A percentile compares a stretch with the other conserved stretches of the same genome.
Conservation (phyloP, 495 filamentous ascomycete species). For the Hypoxylon lienhwacheense region DNA sequence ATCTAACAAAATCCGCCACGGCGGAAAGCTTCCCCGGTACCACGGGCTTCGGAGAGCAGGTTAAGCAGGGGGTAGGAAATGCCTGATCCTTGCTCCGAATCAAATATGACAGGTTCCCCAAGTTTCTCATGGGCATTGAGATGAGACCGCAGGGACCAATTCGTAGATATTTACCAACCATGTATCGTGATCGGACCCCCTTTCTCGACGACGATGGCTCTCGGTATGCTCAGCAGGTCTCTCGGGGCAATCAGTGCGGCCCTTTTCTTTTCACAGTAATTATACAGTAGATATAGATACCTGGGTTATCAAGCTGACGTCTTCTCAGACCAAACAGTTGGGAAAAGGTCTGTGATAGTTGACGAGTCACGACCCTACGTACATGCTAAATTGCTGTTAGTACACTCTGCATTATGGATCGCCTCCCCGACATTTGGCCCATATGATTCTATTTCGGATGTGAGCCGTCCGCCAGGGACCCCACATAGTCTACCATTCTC, state of each 20-base stretch:
- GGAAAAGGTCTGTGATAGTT: too few species aligned
- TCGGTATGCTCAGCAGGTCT: too few species aligned
- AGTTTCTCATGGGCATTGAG: slow-evolving; percentile 20
- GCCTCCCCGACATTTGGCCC: slow-evolving; percentile 15
- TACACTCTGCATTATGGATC: slow-evolving; percentile 29
- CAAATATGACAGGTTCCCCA: slow-evolving; percentile 29
- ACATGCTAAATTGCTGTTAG: slow-evolving; percentile 12
- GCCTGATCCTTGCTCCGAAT: slow-evolving; percentile 27
- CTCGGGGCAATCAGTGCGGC: too few species aligned
- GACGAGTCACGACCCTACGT: too few species aligned
- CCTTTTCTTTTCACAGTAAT: too few species aligned
- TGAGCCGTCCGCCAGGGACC: slow-evolving; percentile 17
- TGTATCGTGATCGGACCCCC: slow-evolving; percentile 3
- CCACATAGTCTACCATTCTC: slow-evolving; percentile 21
- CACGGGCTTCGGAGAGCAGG: slow-evolving; percentile 15
- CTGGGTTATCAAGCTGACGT: too few species aligned
- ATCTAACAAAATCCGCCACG: slow-evolving; percentile 23
- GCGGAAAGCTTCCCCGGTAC: slow-evolving; percentile 33
- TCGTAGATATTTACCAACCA: slow-evolving; percentile 1
- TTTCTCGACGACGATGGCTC: slow-evolving; percentile 2
- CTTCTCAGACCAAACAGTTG: too few species aligned
- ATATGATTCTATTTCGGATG: slow-evolving; percentile 35
- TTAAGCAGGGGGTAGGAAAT: slow-evolving; percentile 20
- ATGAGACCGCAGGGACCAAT: slow-evolving; percentile 25
- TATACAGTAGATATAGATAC: too few species aligned